Percentiles rank a stretch among this genome's conserved stretches.
Evolutionary conservation across 345 rosid genomes (phyloP).

Genomic region (Citrus trifoliata): DNA sequence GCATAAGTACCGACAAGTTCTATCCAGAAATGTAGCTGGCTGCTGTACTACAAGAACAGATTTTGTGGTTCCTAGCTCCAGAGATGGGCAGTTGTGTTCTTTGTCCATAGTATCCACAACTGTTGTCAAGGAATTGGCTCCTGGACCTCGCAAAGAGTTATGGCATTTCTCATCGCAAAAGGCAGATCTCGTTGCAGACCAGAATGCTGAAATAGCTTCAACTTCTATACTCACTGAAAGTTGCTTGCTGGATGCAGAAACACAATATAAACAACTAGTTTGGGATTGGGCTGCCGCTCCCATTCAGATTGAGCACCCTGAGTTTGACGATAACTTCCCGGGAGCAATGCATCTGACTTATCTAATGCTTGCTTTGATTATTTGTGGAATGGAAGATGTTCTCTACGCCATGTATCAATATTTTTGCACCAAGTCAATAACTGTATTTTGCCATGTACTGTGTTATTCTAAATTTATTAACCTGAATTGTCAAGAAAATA

Average conservation of each 20-base stretch:
- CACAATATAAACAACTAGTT: not conserved
- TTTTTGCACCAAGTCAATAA: constrained; percentile 12
- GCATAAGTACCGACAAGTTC: not conserved
- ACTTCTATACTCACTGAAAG: not conserved
- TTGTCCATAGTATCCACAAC: not conserved
- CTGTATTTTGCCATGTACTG: constrained; percentile 12
- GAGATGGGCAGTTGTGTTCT: not conserved
- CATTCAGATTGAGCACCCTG: not conserved
- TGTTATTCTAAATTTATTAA: constrained; percentile 9
- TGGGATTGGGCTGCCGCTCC: not conserved
- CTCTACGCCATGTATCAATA: not conserved
- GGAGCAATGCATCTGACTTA: not conserved
- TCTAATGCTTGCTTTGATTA: not conserved
- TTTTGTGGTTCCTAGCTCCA: not conserved
- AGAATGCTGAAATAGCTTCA: not conserved
- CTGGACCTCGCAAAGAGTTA: not conserved
- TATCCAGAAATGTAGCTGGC: not conserved
- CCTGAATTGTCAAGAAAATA: not conserved
- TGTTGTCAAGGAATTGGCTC: not conserved
- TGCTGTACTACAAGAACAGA: not conserved
- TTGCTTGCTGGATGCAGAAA: not conserved
- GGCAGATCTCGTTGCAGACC: not conserved
- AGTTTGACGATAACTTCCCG: constrained; percentile 4
- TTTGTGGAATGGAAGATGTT: not conserved
- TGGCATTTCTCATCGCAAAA: not conserved